Base-by-base conservation (phyloP, 2,329 filamentous ascomycete genomes). In the Ophiostoma tasmaniense region DNA sequence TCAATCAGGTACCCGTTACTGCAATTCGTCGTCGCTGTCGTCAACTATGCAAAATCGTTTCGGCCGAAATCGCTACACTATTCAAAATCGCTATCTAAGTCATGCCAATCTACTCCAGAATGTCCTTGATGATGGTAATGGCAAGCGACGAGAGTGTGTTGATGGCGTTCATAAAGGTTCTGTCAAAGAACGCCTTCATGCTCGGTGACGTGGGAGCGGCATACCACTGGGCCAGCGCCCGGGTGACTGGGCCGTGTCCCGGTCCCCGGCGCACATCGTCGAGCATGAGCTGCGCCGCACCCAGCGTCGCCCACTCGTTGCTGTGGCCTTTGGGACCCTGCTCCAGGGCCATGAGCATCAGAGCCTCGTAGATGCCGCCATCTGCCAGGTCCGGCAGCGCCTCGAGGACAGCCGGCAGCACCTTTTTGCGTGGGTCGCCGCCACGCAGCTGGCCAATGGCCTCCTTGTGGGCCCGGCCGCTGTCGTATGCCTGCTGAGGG, bases 351-450 rank as follows among this genome's bases (percentile, higher is more conserved):
- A 88, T 79, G 50, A 81, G 76, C 68, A 87, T 76, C 17, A 87
- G 74, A 68, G 82, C 81, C 72, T 87, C 84, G 71, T 82, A 83
- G 66, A 86, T 76, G 11, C 81, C 83, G 2, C 84, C 79, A 71
- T 84, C 83, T 69, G 87, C 85, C 11, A 83, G 80, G 20, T 79
- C 78, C 3, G 75, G 74, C 22, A 86, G 73, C 10, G 71, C 72
- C 0, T 72, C 72, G 17, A 75, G 68, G 1, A 77, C 71, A 61
- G 73, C 73, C 20, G 73, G 72, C 62, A 77, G 66, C 70, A 75
- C 30, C 72, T 72, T 25, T 42, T 35, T 55, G n/a, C 33, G 66
- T 33, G 45, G n/a, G 25, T 67, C 66, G 17, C 35, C 22, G 14
- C 35, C 20, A 33, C 8, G 13, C 1, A 25, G 35, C 6, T 33